These are phyloP conservation scores for Lachnellula suecica DNA, from an alignment of 2,329 filamentous ascomycete species.

Conservation along the genomic window DNA sequence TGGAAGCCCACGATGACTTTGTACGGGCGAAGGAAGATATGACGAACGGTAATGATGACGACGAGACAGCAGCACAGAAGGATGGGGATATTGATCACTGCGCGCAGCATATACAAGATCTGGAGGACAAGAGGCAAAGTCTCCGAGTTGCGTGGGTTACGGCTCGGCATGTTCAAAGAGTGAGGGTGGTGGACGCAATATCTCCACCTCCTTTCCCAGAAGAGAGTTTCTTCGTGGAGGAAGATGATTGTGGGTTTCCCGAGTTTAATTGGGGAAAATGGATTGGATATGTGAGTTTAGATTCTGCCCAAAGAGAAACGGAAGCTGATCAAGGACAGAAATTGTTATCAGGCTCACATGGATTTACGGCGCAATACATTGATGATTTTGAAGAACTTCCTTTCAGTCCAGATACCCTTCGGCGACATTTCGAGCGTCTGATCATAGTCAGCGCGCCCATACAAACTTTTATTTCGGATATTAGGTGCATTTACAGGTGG, in stretches of 20 bases:
- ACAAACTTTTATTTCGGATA: constrained; percentile 35
- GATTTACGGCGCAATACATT: constrained; percentile 38
- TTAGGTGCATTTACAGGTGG: constrained; percentile 37
- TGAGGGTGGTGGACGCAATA: constrained; percentile 25
- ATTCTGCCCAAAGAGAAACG: neutral
- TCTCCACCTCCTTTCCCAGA: constrained; percentile 19
- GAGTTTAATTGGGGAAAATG: constrained; percentile 34
- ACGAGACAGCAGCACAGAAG: constrained; percentile 15
- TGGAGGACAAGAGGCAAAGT: constrained; percentile 31
- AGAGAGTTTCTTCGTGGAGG: constrained; percentile 24
- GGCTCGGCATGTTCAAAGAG: constrained; percentile 35
- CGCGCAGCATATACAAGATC: constrained; percentile 22
- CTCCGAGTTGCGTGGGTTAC: constrained; percentile 37
- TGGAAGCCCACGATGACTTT: constrained; percentile 33
- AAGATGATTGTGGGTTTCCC: constrained; percentile 24
- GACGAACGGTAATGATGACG: constrained; percentile 8
- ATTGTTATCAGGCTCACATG: constrained; percentile 29
- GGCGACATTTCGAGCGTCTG: constrained; percentile 34
- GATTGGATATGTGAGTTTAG: constrained; percentile 24
- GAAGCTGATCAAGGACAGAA: constrained; percentile 24
- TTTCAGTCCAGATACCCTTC: constrained; percentile 29
- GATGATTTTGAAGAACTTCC: constrained; percentile 26
- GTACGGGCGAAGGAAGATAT: constrained; percentile 4
- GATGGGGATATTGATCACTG: constrained; percentile 9
- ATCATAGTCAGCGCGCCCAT: constrained; percentile 37